These are phyloP conservation scores for Entomortierella lignicola DNA, from an alignment of 192 early-diverging fungal genomes.

Conservation along the genomic window DNA sequence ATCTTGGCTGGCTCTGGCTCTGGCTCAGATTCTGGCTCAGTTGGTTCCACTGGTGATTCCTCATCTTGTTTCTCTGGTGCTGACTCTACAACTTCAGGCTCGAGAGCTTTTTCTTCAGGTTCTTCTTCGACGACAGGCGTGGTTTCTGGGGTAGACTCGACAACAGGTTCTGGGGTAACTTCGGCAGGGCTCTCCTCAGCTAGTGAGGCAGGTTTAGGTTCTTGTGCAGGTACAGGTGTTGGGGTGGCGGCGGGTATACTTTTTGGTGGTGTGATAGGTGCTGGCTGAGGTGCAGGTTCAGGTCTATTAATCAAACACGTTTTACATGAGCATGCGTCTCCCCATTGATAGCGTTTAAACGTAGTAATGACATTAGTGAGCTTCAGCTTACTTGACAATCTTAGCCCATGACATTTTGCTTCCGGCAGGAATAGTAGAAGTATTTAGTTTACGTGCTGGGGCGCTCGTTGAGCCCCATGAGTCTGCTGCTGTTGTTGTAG, in stretches of 20 bases:
- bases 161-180: constrained; percentile 44
- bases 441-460: constrained; percentile 42
- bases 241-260: constrained; percentile 32
- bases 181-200: constrained; percentile 54
- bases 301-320: constrained; percentile 13
- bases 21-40: constrained; percentile 29
- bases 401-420: constrained; percentile 71
- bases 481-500: constrained; percentile 25
- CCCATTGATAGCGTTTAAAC: no score
- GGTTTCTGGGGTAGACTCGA: constrained; percentile 44
- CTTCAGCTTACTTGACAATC: constrained; percentile 67
- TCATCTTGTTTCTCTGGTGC: constrained; percentile 24
- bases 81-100: constrained; percentile 39
- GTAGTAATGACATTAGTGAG: no score
- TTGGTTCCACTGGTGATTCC: constrained; percentile 19
- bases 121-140: constrained; percentile 38
- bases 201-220: constrained; percentile 43
- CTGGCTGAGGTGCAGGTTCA: constrained; percentile 61
- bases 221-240: constrained; percentile 46
- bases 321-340: no score
- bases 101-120: constrained; percentile 28
- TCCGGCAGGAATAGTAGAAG: constrained; percentile 51
- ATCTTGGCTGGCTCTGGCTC: constrained; percentile 16
- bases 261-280: constrained; percentile 48
- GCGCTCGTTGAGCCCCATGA: constrained; percentile 26